phyloP scores from a whole-genome alignment of 2,329 filamentous ascomycete species.

The Aspergillus pseudoglaucus region DNA sequence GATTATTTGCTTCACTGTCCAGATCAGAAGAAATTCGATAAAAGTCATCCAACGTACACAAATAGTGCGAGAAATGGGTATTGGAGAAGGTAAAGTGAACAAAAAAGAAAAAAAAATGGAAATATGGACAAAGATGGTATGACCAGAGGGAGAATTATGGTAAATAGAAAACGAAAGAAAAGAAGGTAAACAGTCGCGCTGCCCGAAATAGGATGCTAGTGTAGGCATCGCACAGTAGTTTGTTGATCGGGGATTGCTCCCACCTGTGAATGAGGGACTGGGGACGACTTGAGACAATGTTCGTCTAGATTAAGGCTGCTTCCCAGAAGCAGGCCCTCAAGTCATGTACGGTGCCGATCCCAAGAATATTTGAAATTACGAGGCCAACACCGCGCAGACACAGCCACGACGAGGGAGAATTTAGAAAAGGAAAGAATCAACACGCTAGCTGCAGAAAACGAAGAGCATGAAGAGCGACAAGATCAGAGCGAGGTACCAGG shows the following conservation, averaged over 20 bases:
- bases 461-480: slow-evolving; percentile 1
- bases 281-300: neutral
- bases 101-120: slow-evolving; percentile 6
- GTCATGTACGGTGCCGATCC: neutral
- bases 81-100: slow-evolving; percentile 20
- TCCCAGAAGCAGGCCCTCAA: neutral
- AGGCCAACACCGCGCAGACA: neutral
- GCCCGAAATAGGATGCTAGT: neutral
- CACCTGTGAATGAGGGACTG: neutral
- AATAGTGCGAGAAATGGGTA: slow-evolving; percentile 27
- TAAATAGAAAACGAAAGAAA: neutral
- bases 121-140: slow-evolving; percentile 16
- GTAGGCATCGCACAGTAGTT: neutral
- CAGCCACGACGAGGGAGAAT: neutral
- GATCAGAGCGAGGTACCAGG: slow-evolving; percentile 58
- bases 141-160: slow-evolving; percentile 7
- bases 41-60: slow-evolving; percentile 24
- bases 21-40: slow-evolving; percentile 11
- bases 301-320: neutral
- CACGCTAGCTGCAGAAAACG: neutral
- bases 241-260: neutral
- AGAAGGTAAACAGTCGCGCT: neutral
- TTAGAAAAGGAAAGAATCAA: neutral
- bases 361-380: neutral
- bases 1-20: slow-evolving; percentile 5